A percentile compares a stretch with the other conserved stretches of the same genome.
Evolutionary conservation across 2,329 filamentous ascomycete species (phyloP).

Genomic region (Penicillium aurantiogriseum): DNA sequence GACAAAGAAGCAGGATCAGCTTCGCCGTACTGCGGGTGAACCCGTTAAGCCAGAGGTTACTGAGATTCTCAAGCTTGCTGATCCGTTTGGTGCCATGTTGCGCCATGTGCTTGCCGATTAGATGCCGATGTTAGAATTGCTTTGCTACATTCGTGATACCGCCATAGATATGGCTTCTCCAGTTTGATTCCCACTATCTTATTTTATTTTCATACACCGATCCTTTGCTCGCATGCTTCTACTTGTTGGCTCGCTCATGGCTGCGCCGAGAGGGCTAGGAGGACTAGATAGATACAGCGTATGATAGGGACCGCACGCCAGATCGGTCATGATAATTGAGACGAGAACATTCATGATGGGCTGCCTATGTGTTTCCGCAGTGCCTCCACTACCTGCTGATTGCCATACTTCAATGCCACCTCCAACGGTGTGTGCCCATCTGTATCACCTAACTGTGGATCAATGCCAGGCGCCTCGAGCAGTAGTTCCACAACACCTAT

Average conservation of each 20-base stretch:
- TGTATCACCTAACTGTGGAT: conserved; percentile 2
- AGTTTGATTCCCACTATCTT: background rate
- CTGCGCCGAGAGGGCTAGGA: background rate
- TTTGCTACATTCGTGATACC: conserved; percentile 4
- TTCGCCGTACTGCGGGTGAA: conserved; percentile 78
- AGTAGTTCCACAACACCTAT: conserved; percentile 15
- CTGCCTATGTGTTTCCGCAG: background rate
- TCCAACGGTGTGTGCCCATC: conserved; percentile 2
- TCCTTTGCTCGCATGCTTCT: background rate
- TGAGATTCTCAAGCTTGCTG: conserved; percentile 76
- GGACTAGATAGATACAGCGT: conserved; percentile 1
- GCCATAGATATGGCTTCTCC: conserved; percentile 3
- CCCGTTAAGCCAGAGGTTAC: conserved; percentile 74
- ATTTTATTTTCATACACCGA: background rate
- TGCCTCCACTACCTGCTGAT: background rate
- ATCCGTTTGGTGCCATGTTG: conserved; percentile 78
- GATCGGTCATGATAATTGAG: background rate
- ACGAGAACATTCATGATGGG: background rate
- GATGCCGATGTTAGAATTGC: background rate
- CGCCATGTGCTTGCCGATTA: conserved; percentile 76
- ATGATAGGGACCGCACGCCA: background rate
- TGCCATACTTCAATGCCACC: conserved; percentile 1
- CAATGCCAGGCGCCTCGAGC: conserved; percentile 13
- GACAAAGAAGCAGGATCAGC: conserved; percentile 72
- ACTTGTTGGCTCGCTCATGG: background rate